These are phyloP conservation scores for Claviceps pusilla DNA, from an alignment of 2,329 filamentous ascomycete genomes.

Conservation along the genomic window DNA sequence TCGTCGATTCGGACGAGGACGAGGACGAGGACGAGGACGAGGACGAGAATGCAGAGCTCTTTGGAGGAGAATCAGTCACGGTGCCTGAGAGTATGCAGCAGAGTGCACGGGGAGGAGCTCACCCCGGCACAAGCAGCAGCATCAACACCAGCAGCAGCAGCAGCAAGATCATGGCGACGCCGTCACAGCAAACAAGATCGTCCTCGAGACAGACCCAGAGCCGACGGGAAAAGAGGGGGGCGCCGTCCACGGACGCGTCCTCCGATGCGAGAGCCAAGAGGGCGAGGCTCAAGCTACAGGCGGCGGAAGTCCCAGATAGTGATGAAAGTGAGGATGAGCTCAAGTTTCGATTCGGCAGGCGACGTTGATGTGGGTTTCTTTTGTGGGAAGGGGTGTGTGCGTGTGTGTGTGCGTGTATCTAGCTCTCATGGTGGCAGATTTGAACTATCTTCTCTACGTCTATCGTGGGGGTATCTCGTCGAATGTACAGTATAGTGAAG, in stretches of 20 bases:
- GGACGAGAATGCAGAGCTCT: slow-evolving; percentile 14
- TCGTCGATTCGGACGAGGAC: slow-evolving; percentile 21
- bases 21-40: slow-evolving; percentile 2
- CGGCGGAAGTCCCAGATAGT: slow-evolving; percentile 21
- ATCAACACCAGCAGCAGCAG: slow-evolving; percentile 5
- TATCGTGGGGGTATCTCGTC: slow-evolving; percentile 5
- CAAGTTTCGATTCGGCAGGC: slow-evolving; percentile 39
- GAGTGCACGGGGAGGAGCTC: not conserved
- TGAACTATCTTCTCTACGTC: not conserved
- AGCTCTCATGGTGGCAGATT: not conserved
- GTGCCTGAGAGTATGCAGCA: not conserved
- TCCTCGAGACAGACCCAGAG: slow-evolving; percentile 10
- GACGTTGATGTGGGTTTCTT: slow-evolving; percentile 19
- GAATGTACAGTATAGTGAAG: not conserved
- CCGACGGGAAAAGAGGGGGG: slow-evolving; percentile 19
- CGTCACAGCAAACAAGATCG: slow-evolving; percentile 16
- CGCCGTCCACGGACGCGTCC: slow-evolving; percentile 13
- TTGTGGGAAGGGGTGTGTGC: not conserved
- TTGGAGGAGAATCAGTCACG: not conserved
- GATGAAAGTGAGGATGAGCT: slow-evolving; percentile 42
- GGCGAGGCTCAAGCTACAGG: slow-evolving; percentile 19
- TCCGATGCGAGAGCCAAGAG: slow-evolving; percentile 19
- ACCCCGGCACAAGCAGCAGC: slow-evolving; percentile 13
- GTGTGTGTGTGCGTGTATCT: not conserved
- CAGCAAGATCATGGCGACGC: slow-evolving; percentile 11